Evolutionary conservation across 805 yeast genomes (phyloP).

Genomic region (Saccharomycopsis babjevae): DNA sequence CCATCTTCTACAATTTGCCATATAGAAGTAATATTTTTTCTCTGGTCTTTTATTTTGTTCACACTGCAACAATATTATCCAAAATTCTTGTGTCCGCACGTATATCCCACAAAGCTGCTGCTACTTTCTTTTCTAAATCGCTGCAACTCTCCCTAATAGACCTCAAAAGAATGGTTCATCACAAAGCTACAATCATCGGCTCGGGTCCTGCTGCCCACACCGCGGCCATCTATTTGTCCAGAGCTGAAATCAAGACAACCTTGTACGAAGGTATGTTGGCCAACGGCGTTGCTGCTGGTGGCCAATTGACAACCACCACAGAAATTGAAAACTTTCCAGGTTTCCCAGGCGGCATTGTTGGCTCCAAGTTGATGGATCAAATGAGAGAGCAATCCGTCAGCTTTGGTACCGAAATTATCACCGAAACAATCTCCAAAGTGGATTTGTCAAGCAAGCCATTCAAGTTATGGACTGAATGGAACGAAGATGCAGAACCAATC

Average conservation of each 20-base stretch:
- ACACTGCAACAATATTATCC: not conserved
- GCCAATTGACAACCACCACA: slow-evolving; percentile 97
- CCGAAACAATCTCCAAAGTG: slow-evolving; percentile 90
- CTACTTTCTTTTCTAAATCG: not conserved
- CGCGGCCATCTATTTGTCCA: slow-evolving; percentile 91
- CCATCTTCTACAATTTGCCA: no score
- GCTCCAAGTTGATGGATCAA: slow-evolving; percentile 81
- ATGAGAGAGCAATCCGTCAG: slow-evolving; percentile 83
- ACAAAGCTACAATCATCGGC: slow-evolving; percentile 81
- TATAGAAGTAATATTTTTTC: no score
- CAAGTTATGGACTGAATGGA: slow-evolving; percentile 94
- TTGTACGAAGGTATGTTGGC: slow-evolving; percentile 93
- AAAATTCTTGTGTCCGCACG: not conserved
- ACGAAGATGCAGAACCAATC: slow-evolving; percentile 73
- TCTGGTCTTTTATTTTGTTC: no score
- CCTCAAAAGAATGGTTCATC: slow-evolving; percentile 56
- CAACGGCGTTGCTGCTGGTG: slow-evolving; percentile 98
- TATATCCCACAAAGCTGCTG: not conserved
- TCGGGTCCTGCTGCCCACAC: slow-evolving; percentile 99
- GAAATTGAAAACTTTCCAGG: slow-evolving; percentile 99
- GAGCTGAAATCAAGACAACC: slow-evolving; percentile 93
- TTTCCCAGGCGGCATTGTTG: slow-evolving; percentile 87
- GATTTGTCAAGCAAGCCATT: slow-evolving; percentile 85
- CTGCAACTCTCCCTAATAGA: not conserved
- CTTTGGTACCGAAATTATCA: slow-evolving; percentile 89